Conservation (phyloP, 2,329 filamentous ascomycete species). For the Penicillium sp. region DNA sequence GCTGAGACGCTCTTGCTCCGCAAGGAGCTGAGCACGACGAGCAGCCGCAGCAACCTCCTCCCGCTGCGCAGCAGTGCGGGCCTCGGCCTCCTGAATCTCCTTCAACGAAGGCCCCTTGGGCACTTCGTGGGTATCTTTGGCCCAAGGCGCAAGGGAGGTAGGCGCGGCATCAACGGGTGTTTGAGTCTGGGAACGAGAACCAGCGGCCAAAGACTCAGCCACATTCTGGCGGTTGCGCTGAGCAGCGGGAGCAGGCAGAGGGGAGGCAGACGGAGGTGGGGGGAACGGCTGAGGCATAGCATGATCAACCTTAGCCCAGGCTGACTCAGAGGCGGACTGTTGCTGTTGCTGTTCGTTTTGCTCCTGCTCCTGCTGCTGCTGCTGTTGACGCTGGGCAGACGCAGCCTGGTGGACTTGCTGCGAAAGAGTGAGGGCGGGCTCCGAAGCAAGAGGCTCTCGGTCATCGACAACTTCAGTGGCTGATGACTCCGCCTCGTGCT, state of each 20-base stretch:
- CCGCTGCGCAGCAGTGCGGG: constrained; percentile 84
- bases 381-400: constrained; percentile 44
- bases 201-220: constrained; percentile 69
- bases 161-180: constrained; percentile 68
- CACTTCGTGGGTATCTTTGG: constrained; percentile 73
- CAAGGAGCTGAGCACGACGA: constrained; percentile 66
- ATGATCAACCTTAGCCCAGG: constrained; percentile 62
- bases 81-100: constrained; percentile 95
- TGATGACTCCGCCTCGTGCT: constrained; percentile 28
- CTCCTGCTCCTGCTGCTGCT: constrained; percentile 24
- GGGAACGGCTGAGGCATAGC: constrained; percentile 71
- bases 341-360: constrained; percentile 34
- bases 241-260: constrained; percentile 83
- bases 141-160: constrained; percentile 91
- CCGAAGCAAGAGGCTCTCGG: constrained; percentile 30
- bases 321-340: constrained; percentile 50
- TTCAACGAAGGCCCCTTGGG: constrained; percentile 88
- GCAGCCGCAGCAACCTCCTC: constrained; percentile 79
- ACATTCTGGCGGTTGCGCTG: constrained; percentile 82
- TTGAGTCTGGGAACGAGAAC: constrained; percentile 72
- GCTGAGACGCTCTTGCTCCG: constrained; percentile 75
- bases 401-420: constrained; percentile 80
- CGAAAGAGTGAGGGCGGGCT: constrained; percentile 69
- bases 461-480: constrained; percentile 30
- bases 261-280: constrained; percentile 73